Base-by-base conservation (phyloP, 108 stramenopile genomes). In the Pseudonitzschia multiseries region DNA sequence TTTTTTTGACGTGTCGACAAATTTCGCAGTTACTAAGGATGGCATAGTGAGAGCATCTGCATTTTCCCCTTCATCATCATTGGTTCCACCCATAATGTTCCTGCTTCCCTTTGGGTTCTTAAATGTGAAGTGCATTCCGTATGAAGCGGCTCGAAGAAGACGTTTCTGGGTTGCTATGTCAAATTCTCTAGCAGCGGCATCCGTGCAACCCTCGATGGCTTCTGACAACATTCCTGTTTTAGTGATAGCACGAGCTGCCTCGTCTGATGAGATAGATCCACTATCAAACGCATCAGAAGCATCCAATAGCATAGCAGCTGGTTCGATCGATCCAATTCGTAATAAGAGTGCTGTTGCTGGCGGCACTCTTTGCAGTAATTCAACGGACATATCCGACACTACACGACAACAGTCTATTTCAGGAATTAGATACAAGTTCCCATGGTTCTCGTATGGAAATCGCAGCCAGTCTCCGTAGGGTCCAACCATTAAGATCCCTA, bases 381-480 rank as follows among this genome's bases (percentile, higher is more conserved):
- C 97, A 18, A 95, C 89, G 20, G 81, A 73, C 20, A 65, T 75
- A 43, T 92, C 85, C 0, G 96, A 94, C 12, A 97, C 66, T 13
- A 97, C 95, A 26, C 96, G 89, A 71, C 97, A 96, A 65, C 93
- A 96, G 84, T 98, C 98, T 8, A 93, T 83, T 80, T 98, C 98
- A n/a, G 93, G 89, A 48, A 94, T 79, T 51, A 98, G 78, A 43
- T 90, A 80, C 12, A 97, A 76, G 60, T 89, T 86, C 6, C 69
- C 85, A 33, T 75, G 54, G 46, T 86, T 75, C 50, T 90, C 81
- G 66, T 95, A 96, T 1, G 89, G 90, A 70, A 90, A 97, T 36
- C 93, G 86, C 63, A 96, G 71, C 93, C 94, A 97, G 77, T 98
- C 97, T 21, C 98, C 98, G 75, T 96, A 96, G 1, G 97, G 97